Conservation (phyloP, 2,329 filamentous ascomycete genomes). For the Apiospora kogelbergensis region DNA sequence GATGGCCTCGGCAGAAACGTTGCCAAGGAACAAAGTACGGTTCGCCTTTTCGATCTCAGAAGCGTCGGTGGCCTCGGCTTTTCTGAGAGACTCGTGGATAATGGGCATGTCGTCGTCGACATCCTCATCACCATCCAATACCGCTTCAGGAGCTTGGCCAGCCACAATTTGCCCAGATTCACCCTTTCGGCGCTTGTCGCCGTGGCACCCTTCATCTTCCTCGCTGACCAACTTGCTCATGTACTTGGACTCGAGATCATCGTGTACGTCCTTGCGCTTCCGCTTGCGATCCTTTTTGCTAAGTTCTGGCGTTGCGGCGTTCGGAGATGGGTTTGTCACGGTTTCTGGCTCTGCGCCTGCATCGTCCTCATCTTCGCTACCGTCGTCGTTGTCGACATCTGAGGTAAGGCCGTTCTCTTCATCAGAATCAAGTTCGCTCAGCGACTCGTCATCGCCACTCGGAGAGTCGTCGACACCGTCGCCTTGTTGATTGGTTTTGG, state of each 20-base stretch:
- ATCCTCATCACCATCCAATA: slow-evolving; percentile 28
- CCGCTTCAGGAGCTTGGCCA: slow-evolving; percentile 13
- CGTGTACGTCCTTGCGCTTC: slow-evolving; percentile 66
- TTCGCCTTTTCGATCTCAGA: slow-evolving; percentile 78
- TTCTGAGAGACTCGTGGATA: slow-evolving; percentile 59
- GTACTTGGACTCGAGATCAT: slow-evolving; percentile 71
- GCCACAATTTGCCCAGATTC: slow-evolving; percentile 31
- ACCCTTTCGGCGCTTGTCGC: slow-evolving; percentile 55
- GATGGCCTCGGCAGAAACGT: slow-evolving; percentile 82
- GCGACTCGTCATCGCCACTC: slow-evolving; percentile 20
- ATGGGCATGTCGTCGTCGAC: slow-evolving; percentile 41
- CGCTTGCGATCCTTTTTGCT: slow-evolving; percentile 59
- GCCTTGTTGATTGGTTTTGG: slow-evolving; percentile 29
- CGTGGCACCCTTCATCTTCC: slow-evolving; percentile 53
- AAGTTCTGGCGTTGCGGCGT: slow-evolving; percentile 36
- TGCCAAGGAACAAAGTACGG: slow-evolving; percentile 90
- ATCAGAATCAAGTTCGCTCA: slow-evolving; percentile 20
- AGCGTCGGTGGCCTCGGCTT: slow-evolving; percentile 41
- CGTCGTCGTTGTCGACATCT: slow-evolving; percentile 24
- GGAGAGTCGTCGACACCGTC: slow-evolving; percentile 9
- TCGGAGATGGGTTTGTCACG: slow-evolving; percentile 32
- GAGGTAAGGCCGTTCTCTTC: slow-evolving; percentile 19
- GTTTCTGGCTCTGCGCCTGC: slow-evolving; percentile 33
- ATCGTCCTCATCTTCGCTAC: slow-evolving; percentile 33
- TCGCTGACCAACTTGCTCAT: slow-evolving; percentile 63